Base-by-base conservation (phyloP, 371 early-diverging fungal species). In the Mortierella sp. region DNA sequence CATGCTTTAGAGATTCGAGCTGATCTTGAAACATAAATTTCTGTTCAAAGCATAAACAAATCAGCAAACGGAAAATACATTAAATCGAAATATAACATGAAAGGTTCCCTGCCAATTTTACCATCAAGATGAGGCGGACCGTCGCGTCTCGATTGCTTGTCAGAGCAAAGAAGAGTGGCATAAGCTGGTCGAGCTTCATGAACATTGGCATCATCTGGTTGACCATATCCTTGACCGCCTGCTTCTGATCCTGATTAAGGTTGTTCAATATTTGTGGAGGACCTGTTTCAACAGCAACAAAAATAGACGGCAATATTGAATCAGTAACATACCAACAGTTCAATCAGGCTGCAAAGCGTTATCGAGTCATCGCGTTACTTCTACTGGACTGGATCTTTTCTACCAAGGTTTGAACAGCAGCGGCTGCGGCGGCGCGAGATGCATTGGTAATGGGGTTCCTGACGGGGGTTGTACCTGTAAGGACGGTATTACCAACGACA, bases 21-120 rank as follows among this genome's bases (percentile, higher is more conserved):
- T 91, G 91, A 63, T 88, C 89, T 67, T 91, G 86, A 74, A 88
- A 87, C 87, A 89, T 85, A 63, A 86, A 86, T 69, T 91, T 91
- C 82, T 81, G 41, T 16, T 19, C 21, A 13, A n/a, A 52, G n/a
- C 11, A 19, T 5, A 24, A 50, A 4, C 24, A 68, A 60, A 43
- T 33, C 28, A 38, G 55, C 16, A 3, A 2, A 24, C 15, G 22
- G 53, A 4, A 8, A 53, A n/a, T 4, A 6, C 36, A 13, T 21
- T 48, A 47, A 47, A 48, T 4, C 7, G 22, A 28, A 22, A 63
- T 15, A 9, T 22, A 16, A 38, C 4, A 28, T 10, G 50, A 24
- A 19, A 21, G 16, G 7, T 7, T 28, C n/a, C 38, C 10, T 5
- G 13, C 4, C 16, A 21, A n/a, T 2, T 63, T 48, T 70, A 78